These are phyloP conservation scores for Parascedosporium putredinis DNA, from an alignment of 2,329 filamentous ascomycete species.

Conservation along the genomic window DNA sequence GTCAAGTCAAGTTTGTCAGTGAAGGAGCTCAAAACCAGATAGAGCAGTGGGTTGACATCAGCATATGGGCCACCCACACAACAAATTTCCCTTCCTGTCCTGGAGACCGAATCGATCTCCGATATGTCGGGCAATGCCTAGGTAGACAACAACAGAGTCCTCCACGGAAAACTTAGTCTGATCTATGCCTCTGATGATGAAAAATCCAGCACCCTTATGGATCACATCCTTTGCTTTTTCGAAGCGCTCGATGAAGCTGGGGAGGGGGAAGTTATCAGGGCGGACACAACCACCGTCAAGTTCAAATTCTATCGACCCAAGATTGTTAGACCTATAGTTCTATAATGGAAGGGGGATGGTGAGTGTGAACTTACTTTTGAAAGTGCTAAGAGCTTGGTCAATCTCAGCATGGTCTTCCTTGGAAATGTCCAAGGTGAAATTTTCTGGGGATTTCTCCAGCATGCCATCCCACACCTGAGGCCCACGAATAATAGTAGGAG, in stretches of 20 bases:
- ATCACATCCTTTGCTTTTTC: constrained; percentile 22
- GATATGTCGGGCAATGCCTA: constrained; percentile 46
- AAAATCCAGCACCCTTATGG: constrained; percentile 37
- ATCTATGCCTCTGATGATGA: constrained; percentile 43
- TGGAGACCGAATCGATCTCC: constrained; percentile 42
- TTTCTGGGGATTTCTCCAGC: constrained; percentile 9
- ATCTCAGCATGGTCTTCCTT: constrained; percentile 15
- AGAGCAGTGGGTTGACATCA: not conserved
- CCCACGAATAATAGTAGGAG: constrained; percentile 7
- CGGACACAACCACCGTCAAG: constrained; percentile 27
- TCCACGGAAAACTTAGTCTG: constrained; percentile 35
- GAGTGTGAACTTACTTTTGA: constrained; percentile 14
- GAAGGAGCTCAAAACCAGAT: too few species aligned
- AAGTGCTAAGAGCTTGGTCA: constrained; percentile 15
- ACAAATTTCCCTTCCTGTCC: constrained; percentile 34
- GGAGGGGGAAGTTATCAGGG: constrained; percentile 29
- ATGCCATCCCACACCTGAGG: constrained; percentile 13
- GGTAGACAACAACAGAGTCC: constrained; percentile 44
- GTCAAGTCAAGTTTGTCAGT: too few species aligned
- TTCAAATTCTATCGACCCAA: constrained; percentile 15
- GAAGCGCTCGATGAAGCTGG: constrained; percentile 24
- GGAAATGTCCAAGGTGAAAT: constrained; percentile 14
- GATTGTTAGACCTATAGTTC: not conserved
- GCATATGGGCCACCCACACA: constrained; percentile 14
- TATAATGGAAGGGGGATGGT: not conserved